phyloP scores from a whole-genome alignment of 2,329 filamentous ascomycete species.

The Corniculantispora saksenae region DNA sequence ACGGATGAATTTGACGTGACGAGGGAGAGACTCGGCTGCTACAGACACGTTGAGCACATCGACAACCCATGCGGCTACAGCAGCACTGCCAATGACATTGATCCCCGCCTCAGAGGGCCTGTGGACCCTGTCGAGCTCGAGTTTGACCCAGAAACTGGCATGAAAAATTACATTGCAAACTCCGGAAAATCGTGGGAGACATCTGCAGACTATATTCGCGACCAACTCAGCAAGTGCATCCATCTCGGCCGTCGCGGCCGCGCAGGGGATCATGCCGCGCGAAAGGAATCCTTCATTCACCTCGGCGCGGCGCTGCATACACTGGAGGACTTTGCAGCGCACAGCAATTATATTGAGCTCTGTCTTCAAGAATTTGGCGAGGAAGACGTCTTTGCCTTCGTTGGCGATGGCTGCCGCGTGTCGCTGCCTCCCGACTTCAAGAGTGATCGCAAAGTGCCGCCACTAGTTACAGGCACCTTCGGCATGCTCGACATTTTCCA shows the following conservation, averaged over 20 bases:
- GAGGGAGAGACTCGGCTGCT: constrained; percentile 72
- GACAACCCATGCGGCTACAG: constrained; percentile 79
- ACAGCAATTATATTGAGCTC: constrained; percentile 77
- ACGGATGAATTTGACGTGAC: constrained; percentile 81
- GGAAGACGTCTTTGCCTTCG: constrained; percentile 61
- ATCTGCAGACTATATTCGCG: constrained; percentile 75
- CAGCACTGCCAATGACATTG: constrained; percentile 71
- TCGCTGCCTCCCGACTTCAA: constrained; percentile 51
- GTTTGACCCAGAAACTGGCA: constrained; percentile 71
- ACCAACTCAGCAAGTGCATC: constrained; percentile 67
- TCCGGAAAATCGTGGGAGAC: constrained; percentile 75
- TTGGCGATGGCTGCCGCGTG: constrained; percentile 29
- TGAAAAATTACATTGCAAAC: constrained; percentile 97
- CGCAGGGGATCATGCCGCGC: constrained; percentile 54
- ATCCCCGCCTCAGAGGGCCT: constrained; percentile 74
- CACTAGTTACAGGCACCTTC: constrained; percentile 62
- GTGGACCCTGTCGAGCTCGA: constrained; percentile 71
- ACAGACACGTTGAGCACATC: constrained; percentile 70
- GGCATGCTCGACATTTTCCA: constrained; percentile 67
- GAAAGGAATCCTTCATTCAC: constrained; percentile 70
- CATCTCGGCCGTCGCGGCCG: constrained; percentile 68
- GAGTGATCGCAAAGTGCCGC: constrained; percentile 61
- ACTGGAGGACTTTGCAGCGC: constrained; percentile 65
- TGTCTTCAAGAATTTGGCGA: constrained; percentile 70
- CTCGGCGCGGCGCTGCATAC: constrained; percentile 72